phyloP scores from a whole-genome alignment of 2,329 filamentous ascomycete species.

The Diaporthe citriasiana region DNA sequence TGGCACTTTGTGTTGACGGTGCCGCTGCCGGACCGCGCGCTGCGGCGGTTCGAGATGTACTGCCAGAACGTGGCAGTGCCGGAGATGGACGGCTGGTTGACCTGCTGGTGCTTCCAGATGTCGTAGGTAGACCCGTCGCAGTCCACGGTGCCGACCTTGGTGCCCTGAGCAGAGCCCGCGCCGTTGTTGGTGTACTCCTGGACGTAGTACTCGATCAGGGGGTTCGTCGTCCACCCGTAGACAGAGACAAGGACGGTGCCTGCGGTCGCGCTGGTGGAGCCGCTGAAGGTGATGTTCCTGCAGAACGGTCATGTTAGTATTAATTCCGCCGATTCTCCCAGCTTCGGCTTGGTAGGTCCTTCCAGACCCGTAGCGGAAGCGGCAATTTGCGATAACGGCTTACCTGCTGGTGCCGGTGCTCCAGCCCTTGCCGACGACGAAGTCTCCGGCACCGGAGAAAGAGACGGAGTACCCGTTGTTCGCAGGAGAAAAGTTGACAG shows the following conservation, averaged over 20 bases:
- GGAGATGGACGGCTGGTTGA: slow-evolving; percentile 61
- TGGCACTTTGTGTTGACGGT: slow-evolving; percentile 64
- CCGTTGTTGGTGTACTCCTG: slow-evolving; percentile 52
- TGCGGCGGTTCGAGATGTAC: slow-evolving; percentile 63
- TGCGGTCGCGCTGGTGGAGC: slow-evolving; percentile 44
- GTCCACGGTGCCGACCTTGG: slow-evolving; percentile 50
- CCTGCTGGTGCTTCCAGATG: slow-evolving; percentile 53
- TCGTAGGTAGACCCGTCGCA: slow-evolving; percentile 54
- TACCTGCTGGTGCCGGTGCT: slow-evolving; percentile 65
- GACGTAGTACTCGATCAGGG: slow-evolving; percentile 57
- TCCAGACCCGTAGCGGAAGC: background rate
- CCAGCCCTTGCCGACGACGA: slow-evolving; percentile 73
- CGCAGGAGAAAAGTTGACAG: slow-evolving; percentile 49
- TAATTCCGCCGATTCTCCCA: background rate
- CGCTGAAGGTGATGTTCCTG: slow-evolving; percentile 51
- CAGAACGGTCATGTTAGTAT: background rate
- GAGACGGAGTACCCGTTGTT: slow-evolving; percentile 56
- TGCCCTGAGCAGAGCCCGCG: slow-evolving; percentile 50
- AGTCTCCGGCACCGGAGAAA: slow-evolving; percentile 63
- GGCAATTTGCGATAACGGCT: slow-evolving; percentile 17
- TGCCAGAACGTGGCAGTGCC: slow-evolving; percentile 65
- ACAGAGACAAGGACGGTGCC: slow-evolving; percentile 53
- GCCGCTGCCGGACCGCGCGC: slow-evolving; percentile 60
- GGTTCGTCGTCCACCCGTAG: slow-evolving; percentile 56
- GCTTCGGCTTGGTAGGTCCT: background rate